Conservation (phyloP, 2,329 filamentous ascomycete species). For the Gaeumannomyces tritici region DNA sequence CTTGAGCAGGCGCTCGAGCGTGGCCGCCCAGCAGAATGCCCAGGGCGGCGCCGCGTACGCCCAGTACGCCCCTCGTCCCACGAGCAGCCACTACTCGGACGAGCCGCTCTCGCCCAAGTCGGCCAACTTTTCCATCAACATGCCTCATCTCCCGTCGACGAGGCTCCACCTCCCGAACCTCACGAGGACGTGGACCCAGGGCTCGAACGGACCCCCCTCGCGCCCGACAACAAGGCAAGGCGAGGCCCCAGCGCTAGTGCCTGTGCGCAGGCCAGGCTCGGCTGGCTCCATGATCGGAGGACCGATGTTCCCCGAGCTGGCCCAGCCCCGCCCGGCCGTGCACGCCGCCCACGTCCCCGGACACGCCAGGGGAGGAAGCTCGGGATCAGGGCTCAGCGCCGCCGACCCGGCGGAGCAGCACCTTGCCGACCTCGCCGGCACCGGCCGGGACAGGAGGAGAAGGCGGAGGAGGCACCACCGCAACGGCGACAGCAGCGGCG, state of each 20-base stretch:
- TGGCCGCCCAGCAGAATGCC: neutral
- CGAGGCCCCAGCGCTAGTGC: neutral
- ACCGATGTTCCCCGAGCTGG: neutral
- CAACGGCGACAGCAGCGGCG: neutral
- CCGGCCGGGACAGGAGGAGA: constrained; percentile 23
- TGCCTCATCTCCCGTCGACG: constrained; percentile 29
- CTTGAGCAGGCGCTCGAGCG: constrained; percentile 9
- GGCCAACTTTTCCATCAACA: constrained; percentile 27
- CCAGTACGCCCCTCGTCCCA: constrained; percentile 8
- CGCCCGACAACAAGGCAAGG: constrained; percentile 8
- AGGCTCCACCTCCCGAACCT: constrained; percentile 31
- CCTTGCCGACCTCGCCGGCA: constrained; percentile 32
- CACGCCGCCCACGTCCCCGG: constrained; percentile 9
- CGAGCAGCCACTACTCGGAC: constrained; percentile 12
- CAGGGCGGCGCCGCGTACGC: constrained; percentile 2
- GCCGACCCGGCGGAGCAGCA: constrained; percentile 39
- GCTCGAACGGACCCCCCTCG: constrained; percentile 20
- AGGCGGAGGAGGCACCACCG: constrained; percentile 2
- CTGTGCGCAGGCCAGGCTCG: neutral
- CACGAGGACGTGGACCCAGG: constrained; percentile 25
- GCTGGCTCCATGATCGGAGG: neutral
- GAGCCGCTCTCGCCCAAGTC: constrained; percentile 33
- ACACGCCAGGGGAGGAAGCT: constrained; percentile 7
- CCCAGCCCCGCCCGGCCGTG: constrained; percentile 10
- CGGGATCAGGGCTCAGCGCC: constrained; percentile 20